A percentile compares a stretch with the other conserved stretches of the same genome.
These are phyloP conservation scores for Pseudopyricularia javanii DNA, from an alignment of 2,329 filamentous ascomycete genomes.

Conservation along the genomic window DNA sequence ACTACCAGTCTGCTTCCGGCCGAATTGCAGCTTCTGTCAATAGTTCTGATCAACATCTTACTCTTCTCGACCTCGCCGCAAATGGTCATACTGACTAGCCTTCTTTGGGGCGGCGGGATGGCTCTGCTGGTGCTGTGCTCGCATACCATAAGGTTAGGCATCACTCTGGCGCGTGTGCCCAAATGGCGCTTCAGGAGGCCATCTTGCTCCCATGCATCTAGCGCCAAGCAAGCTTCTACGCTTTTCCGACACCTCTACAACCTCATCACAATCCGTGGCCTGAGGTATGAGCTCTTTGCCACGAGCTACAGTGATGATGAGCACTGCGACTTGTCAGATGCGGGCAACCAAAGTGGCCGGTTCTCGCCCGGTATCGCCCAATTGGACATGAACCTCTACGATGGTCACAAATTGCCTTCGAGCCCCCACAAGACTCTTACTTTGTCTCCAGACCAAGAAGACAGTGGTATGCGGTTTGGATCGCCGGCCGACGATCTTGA, in stretches of 20 bases:
- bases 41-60: slow-evolving; percentile 69
- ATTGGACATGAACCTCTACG: neutral
- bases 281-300: slow-evolving; percentile 17
- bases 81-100: slow-evolving; percentile 68
- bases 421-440: neutral
- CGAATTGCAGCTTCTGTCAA: slow-evolving; percentile 78
- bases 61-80: slow-evolving; percentile 72
- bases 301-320: slow-evolving; percentile 13
- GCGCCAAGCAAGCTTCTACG: slow-evolving; percentile 18
- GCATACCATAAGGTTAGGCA: slow-evolving; percentile 68
- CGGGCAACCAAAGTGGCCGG: neutral
- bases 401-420: neutral
- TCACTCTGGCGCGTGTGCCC: slow-evolving; percentile 76
- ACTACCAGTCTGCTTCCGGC: slow-evolving; percentile 79
- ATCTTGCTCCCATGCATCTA: slow-evolving; percentile 8
- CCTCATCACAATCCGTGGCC: slow-evolving; percentile 13
- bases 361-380: neutral
- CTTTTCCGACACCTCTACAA: slow-evolving; percentile 33
- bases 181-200: slow-evolving; percentile 68
- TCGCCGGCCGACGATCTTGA: neutral
- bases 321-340: slow-evolving; percentile 11
- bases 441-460: neutral
- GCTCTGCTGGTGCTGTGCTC: slow-evolving; percentile 61
- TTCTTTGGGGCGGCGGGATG: slow-evolving; percentile 78
- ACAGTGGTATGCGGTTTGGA: neutral